Evolutionary conservation across 768 basidiomycete species (phyloP).

Genomic region (Tremella fuciformis): DNA sequence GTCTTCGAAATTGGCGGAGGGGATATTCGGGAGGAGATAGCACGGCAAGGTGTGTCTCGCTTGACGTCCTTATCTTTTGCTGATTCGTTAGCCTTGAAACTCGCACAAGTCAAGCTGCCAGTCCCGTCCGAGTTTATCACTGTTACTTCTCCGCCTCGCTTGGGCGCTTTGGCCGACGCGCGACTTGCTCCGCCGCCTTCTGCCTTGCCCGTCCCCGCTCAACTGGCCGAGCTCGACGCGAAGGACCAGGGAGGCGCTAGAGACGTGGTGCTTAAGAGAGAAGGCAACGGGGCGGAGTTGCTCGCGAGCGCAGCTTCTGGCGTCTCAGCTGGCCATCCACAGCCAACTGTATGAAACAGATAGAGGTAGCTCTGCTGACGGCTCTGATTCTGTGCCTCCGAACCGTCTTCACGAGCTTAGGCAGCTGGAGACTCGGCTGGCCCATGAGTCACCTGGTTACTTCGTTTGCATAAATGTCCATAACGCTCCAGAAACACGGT

Average conservation of each 20-base stretch:
- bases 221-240: conserved; percentile 27
- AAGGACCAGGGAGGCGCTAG: conserved; percentile 27
- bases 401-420: too few species aligned
- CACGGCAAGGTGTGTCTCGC: conserved; percentile 68
- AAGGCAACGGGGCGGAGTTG: background rate
- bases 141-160: conserved; percentile 64
- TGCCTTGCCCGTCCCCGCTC: conserved; percentile 27
- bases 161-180: conserved; percentile 33
- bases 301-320: too few species aligned
- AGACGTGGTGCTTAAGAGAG: background rate
- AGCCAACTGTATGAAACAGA: too few species aligned
- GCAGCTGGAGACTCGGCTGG: too few species aligned
- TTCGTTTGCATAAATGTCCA: too few species aligned
- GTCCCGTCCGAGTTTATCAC: conserved; percentile 83
- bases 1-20: conserved; percentile 90
- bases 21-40: conserved; percentile 85
- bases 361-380: too few species aligned
- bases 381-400: too few species aligned
- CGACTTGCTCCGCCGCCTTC: conserved; percentile 21
- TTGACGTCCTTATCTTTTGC: background rate
- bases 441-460: too few species aligned
- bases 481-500: too few species aligned
- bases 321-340: too few species aligned
- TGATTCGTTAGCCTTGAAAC: conserved; percentile 67
- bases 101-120: conserved; percentile 83